A percentile compares a stretch with the other conserved stretches of the same genome.
Evolutionary conservation across 2,329 filamentous ascomycete species (phyloP).

Genomic region (Lasiodiplodia sp.): DNA sequence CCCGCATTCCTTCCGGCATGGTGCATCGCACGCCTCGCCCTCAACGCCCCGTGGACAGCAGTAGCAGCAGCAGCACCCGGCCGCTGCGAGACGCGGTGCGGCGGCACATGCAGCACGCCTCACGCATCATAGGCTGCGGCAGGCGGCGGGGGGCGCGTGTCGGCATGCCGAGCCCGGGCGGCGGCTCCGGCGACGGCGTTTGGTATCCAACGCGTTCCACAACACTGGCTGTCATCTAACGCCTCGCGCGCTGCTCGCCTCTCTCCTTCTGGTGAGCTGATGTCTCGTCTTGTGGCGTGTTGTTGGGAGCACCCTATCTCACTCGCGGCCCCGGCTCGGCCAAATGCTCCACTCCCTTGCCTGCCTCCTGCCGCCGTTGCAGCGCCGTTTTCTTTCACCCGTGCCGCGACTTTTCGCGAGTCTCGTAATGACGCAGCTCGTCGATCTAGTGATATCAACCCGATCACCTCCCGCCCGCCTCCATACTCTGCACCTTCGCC

Average conservation of each 20-base stretch:
- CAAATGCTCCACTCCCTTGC: constrained; percentile 19
- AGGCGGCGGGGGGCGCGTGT: constrained; percentile 14
- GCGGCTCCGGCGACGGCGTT: constrained; percentile 17
- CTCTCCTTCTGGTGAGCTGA: constrained; percentile 23
- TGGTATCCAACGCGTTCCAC: background rate
- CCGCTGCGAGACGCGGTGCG: background rate
- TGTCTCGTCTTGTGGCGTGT: constrained; percentile 26
- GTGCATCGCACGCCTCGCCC: background rate
- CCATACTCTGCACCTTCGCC: background rate
- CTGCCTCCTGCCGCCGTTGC: constrained; percentile 11
- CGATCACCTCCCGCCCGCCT: background rate
- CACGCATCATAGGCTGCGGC: background rate
- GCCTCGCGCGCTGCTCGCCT: background rate
- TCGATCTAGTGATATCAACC: constrained; percentile 21
- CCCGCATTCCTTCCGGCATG: background rate
- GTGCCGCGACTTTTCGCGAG: background rate
- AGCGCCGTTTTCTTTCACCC: constrained; percentile 9
- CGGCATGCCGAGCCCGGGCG: constrained; percentile 23
- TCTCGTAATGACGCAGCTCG: constrained; percentile 10
- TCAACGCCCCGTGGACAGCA: background rate
- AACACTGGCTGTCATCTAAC: background rate
- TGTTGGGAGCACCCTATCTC: constrained; percentile 24
- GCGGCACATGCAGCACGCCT: constrained; percentile 7
- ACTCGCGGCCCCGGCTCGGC: constrained; percentile 13
- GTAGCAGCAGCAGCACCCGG: background rate